A percentile compares a stretch with the other conserved stretches of the same genome.
Evolutionary conservation across 129 eudicot genomes (phyloP).

Genomic region (Flaveria bidentis): DNA sequence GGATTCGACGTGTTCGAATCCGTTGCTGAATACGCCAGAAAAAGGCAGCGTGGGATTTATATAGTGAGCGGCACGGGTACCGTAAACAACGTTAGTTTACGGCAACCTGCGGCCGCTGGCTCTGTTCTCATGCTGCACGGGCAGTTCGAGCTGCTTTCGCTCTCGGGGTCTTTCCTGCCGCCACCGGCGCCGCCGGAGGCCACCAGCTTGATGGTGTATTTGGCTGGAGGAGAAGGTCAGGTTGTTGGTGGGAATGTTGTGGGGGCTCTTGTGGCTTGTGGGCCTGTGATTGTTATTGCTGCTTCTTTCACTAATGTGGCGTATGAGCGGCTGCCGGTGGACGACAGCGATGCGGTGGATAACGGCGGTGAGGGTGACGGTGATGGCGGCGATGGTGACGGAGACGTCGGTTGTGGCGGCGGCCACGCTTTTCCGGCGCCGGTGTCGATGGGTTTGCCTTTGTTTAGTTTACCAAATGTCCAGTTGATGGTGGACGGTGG

Average conservation of each 20-base stretch:
- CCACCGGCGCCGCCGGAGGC: conserved; percentile 90
- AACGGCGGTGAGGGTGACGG: conserved; percentile 38
- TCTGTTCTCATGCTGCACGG: conserved; percentile 63
- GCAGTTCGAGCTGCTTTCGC: conserved; percentile 66
- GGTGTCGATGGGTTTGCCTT: conserved; percentile 64
- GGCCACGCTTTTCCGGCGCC: conserved; percentile 48
- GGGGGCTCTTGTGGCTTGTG: conserved; percentile 70
- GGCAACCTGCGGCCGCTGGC: conserved; percentile 71
- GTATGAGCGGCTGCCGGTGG: conserved; percentile 72
- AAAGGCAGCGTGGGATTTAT: conserved; percentile 63
- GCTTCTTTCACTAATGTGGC: conserved; percentile 82
- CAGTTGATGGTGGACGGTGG: conserved; percentile 52
- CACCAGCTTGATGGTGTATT: conserved; percentile 66
- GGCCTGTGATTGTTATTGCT: conserved; percentile 74
- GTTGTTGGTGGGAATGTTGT: conserved; percentile 72
- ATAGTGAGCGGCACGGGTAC: conserved; percentile 68
- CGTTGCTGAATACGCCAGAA: conserved; percentile 58
- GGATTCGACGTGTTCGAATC: conserved; percentile 74
- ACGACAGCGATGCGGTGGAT: conserved; percentile 40
- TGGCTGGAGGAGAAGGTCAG: conserved; percentile 84
- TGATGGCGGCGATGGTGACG: conserved; percentile 24
- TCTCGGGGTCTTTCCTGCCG: conserved; percentile 76
- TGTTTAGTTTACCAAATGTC: conserved; percentile 56
- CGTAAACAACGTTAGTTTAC: conserved; percentile 61
- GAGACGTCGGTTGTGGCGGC: conserved; percentile 32